Percentiles rank a stretch among this genome's conserved stretches.
Evolutionary conservation across 495 filamentous ascomycete genomes (phyloP).

Genomic region (Letharia lupina): DNA sequence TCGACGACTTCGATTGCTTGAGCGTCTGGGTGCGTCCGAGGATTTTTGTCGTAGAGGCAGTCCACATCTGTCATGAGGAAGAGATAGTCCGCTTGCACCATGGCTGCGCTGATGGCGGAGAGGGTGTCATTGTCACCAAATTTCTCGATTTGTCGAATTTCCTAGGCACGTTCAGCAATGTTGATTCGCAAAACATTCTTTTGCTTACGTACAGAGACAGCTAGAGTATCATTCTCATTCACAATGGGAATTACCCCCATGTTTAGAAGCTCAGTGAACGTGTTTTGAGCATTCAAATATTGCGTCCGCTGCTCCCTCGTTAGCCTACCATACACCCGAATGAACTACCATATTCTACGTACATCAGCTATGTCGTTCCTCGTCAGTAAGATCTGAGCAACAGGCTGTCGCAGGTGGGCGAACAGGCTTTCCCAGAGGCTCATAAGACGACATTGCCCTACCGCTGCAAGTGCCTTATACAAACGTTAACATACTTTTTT

Average conservation of each 20-base stretch:
- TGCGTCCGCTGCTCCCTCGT: constrained; percentile 60
- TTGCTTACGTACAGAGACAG: constrained; percentile 58
- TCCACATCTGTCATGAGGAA: constrained; percentile 99
- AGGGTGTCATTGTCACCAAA: constrained; percentile 98
- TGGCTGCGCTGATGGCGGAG: constrained; percentile 90
- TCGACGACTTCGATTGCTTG: constrained; percentile 86
- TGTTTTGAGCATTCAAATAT: constrained; percentile 95
- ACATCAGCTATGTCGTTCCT: constrained; percentile 95
- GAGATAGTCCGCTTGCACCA: constrained; percentile 93
- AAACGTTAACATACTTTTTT: neutral
- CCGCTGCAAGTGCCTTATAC: constrained; percentile 79
- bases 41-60: constrained; percentile 93
- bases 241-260: constrained; percentile 98
- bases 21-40: constrained; percentile 73
- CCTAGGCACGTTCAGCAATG: constrained; percentile 36
- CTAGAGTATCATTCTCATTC: constrained; percentile 96
- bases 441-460: constrained; percentile 93
- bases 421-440: constrained; percentile 92
- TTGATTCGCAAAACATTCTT: neutral
- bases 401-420: constrained; percentile 73
- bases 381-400: constrained; percentile 92
- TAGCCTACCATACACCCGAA: neutral
- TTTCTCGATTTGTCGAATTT: constrained; percentile 62
- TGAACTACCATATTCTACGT: constrained; percentile 25
- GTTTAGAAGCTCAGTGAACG: constrained; percentile 75